Conservation (phyloP, 148 eudicot species). For the Rhododendron griersonianum region DNA sequence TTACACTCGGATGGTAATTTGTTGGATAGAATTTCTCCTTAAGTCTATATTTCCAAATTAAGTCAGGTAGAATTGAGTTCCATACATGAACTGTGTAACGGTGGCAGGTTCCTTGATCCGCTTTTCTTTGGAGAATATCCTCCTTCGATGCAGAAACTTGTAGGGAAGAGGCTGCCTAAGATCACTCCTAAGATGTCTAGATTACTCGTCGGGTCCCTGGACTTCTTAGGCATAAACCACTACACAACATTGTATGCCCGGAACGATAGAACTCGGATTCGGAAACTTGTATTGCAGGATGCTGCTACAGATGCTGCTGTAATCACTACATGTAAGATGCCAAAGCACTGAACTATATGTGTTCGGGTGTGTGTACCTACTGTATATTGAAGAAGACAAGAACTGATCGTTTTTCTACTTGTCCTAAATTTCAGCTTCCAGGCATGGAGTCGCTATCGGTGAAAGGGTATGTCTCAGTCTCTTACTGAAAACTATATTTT, state of each 20-base stretch:
- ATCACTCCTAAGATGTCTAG: conserved; percentile 44
- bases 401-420: conserved; percentile 7
- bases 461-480: conserved; percentile 51
- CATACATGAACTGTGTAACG: not conserved
- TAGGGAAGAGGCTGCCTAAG: conserved; percentile 64
- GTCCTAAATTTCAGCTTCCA: conserved; percentile 42
- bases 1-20: conserved; percentile 77
- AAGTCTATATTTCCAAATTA: not conserved
- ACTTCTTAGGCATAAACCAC: conserved; percentile 86
- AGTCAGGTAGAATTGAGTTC: not conserved
- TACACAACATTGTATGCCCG: conserved; percentile 85
- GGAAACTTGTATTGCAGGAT: conserved; percentile 66
- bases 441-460: conserved; percentile 74
- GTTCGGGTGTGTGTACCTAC: not conserved
- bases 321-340: conserved; percentile 67
- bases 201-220: conserved; percentile 52
- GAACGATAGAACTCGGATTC: conserved; percentile 61
- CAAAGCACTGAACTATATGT: not conserved
- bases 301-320: conserved; percentile 71
- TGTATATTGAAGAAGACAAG: not conserved
- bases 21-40: not conserved
- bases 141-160: conserved; percentile 67
- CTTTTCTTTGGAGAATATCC: conserved; percentile 80
- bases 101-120: conserved; percentile 91
- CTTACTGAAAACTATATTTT: not conserved